Conservation (phyloP, 768 basidiomycete species). For the Leccinum disarticulatum region DNA sequence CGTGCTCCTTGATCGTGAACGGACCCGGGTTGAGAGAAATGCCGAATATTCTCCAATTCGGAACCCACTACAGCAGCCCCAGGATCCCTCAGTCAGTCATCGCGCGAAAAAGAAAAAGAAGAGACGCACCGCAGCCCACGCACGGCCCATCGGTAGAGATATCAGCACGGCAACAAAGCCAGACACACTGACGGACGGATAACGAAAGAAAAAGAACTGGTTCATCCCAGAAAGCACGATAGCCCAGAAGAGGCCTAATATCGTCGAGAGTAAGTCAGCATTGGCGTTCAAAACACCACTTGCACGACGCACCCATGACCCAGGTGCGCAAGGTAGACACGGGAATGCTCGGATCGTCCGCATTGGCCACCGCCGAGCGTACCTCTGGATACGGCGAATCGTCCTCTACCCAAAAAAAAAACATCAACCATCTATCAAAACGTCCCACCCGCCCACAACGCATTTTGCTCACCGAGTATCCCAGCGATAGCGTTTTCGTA, state of each 20-base stretch:
- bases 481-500: conserved; percentile 15
- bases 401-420: conserved; percentile 41
- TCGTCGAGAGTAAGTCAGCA: neutral
- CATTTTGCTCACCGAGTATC: conserved; percentile 13
- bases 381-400: conserved; percentile 88
- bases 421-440: neutral
- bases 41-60: conserved; percentile 53
- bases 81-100: neutral
- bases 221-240: conserved; percentile 73
- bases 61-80: conserved; percentile 40
- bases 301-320: conserved; percentile 43
- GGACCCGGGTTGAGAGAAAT: conserved; percentile 70
- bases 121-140: conserved; percentile 47
- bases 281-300: neutral
- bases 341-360: conserved; percentile 67
- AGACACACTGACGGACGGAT: conserved; percentile 44
- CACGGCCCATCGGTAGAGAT: conserved; percentile 65
- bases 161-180: conserved; percentile 67
- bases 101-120: too few relatives aligned
- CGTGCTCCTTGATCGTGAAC: conserved; percentile 73
- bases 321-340: conserved; percentile 58
- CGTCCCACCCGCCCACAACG: too few relatives aligned
- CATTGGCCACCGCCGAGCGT: conserved; percentile 71
- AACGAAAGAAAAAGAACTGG: conserved; percentile 76
- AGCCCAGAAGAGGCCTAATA: conserved; percentile 43